Percentiles rank a stretch among this genome's conserved stretches.
Evolutionary conservation across 1,284 basidiomycete species (phyloP).

Genomic region (Malassezia brasiliensis): DNA sequence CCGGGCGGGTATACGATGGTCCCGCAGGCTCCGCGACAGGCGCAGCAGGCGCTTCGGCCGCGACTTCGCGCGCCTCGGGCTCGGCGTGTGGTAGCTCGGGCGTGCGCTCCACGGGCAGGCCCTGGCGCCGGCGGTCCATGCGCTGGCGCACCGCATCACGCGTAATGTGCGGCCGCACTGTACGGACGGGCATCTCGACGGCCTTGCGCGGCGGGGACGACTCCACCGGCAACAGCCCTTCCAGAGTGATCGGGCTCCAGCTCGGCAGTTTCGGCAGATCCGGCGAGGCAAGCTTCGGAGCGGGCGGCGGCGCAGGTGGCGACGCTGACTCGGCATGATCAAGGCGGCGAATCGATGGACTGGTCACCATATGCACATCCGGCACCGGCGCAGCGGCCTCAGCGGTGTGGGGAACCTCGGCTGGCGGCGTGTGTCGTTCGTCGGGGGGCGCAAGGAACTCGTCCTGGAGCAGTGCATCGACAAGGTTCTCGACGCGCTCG

Average conservation of each 20-base stretch:
- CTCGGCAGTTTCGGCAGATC: slow-evolving; percentile 32
- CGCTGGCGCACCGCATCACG: slow-evolving; percentile 40
- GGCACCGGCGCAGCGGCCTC: neutral
- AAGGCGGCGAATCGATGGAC: neutral
- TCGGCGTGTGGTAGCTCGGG: neutral
- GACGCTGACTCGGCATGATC: neutral
- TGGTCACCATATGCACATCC: neutral
- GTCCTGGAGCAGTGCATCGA: slow-evolving; percentile 38
- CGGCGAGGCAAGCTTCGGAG: neutral
- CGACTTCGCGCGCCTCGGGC: neutral
- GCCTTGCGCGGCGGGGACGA: slow-evolving; percentile 9
- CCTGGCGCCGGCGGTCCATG: slow-evolving; percentile 18
- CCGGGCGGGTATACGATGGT: neutral
- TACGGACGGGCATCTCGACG: slow-evolving; percentile 7
- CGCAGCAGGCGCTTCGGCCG: neutral
- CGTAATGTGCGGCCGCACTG: slow-evolving; percentile 39
- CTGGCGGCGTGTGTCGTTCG: neutral
- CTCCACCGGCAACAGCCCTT: slow-evolving; percentile 8
- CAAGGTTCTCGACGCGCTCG: slow-evolving; percentile 19
- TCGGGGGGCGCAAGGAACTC: slow-evolving; percentile 22
- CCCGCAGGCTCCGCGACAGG: neutral
- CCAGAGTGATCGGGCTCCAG: slow-evolving; percentile 36
- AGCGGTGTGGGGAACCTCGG: neutral
- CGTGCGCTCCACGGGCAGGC: slow-evolving; percentile 20
- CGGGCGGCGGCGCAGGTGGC: neutral